phyloP scores from a whole-genome alignment of 352 stramenopile genomes.

The Phytophthora vignae region DNA sequence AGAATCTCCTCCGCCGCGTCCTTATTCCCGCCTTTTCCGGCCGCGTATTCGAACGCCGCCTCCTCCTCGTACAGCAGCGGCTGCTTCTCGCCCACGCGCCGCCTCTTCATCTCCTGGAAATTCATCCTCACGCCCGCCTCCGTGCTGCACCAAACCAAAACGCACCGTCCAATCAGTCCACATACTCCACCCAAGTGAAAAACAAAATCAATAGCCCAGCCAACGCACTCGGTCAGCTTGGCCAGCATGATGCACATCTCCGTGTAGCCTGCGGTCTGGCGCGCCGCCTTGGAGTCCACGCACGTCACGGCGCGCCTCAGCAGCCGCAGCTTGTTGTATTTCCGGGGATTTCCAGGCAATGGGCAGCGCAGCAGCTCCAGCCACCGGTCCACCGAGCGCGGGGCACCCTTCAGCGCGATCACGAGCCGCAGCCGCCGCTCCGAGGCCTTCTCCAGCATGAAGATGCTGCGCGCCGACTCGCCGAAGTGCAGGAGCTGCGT shows the following conservation, averaged over 20 bases:
- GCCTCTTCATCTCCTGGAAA: slow-evolving; percentile 69
- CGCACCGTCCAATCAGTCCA: neutral
- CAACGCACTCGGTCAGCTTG: slow-evolving; percentile 53
- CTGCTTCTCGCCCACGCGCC: slow-evolving; percentile 58
- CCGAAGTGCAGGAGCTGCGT: slow-evolving; percentile 56
- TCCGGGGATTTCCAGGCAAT: slow-evolving; percentile 47
- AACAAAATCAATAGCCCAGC: neutral
- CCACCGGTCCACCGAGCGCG: slow-evolving; percentile 55
- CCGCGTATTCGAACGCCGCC: slow-evolving; percentile 63
- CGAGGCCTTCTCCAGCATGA: slow-evolving; percentile 63
- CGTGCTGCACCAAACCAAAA: slow-evolving; percentile 29
- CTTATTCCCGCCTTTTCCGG: slow-evolving; percentile 43
- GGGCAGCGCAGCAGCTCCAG: slow-evolving; percentile 62
- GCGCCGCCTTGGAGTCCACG: slow-evolving; percentile 40
- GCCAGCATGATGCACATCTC: slow-evolving; percentile 74
- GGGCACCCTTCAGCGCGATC: slow-evolving; percentile 56
- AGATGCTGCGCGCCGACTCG: slow-evolving; percentile 68
- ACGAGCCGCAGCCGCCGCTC: slow-evolving; percentile 51
- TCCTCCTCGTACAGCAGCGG: slow-evolving; percentile 69
- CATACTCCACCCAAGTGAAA: slow-evolving; percentile 3
- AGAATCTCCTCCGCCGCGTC: slow-evolving; percentile 64
- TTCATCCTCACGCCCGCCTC: slow-evolving; percentile 56
- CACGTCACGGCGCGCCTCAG: slow-evolving; percentile 54
- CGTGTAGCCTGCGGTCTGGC: slow-evolving; percentile 48
- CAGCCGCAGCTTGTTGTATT: slow-evolving; percentile 54